Percentiles rank a stretch among this genome's conserved stretches.
phyloP scores from a whole-genome alignment of 139 green algal species.

The Chlamydomonas applanata region DNA sequence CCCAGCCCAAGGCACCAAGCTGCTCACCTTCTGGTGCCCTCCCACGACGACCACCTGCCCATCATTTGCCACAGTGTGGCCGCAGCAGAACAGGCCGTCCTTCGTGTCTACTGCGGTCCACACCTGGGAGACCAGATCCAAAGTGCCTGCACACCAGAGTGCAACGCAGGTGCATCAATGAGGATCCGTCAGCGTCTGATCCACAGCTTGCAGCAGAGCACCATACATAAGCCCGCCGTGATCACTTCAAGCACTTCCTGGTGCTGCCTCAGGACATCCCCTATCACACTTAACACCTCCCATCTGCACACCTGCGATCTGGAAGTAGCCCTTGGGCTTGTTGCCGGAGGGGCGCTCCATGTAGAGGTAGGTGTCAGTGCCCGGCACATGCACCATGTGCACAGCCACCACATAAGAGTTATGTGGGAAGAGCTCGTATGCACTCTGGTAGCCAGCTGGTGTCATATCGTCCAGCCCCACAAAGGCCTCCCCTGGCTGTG shows the following conservation, averaged over 20 bases:
- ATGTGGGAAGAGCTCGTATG: conserved; percentile 15
- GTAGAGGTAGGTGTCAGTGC: conserved; percentile 33
- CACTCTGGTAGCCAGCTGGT: too few species aligned
- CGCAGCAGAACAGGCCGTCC: conserved; percentile 37
- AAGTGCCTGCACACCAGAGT: conserved; percentile 11
- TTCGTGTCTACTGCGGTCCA: conserved; percentile 20
- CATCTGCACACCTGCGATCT: too few species aligned
- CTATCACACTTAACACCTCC: too few species aligned
- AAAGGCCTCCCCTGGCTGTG: too few species aligned
- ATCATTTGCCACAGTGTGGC: conserved; percentile 15
- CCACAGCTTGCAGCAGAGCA: too few species aligned
- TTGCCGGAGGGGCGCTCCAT: conserved; percentile 38
- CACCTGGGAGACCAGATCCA: neutral
- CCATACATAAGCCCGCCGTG: too few species aligned
- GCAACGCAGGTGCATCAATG: too few species aligned
- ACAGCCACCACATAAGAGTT: conserved; percentile 33
- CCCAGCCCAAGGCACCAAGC: neutral
- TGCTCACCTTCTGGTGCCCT: conserved; percentile 19
- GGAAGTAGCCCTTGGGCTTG: conserved; percentile 6
- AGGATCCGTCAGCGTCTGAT: too few species aligned
- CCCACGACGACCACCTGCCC: conserved; percentile 29
- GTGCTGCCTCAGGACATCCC: too few species aligned
- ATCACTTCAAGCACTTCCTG: too few species aligned
- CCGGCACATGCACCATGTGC: conserved; percentile 31
- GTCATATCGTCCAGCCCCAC: too few species aligned